These are phyloP conservation scores for Diaporthe sp. DNA, from an alignment of 2,329 filamentous ascomycete genomes.

Conservation along the genomic window DNA sequence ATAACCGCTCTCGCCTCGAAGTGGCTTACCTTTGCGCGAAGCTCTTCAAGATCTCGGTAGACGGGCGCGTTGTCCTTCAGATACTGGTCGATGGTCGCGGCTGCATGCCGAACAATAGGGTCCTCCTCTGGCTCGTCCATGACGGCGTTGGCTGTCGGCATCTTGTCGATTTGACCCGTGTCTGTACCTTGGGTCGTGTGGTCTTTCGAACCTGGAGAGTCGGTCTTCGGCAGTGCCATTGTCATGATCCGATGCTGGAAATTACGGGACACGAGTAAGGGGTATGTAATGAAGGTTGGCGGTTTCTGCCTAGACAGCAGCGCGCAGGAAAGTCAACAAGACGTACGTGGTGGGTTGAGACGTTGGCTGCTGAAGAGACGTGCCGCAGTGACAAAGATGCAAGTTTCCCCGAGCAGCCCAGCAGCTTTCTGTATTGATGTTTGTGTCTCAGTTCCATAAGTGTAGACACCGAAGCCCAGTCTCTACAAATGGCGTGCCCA, in stretches of 20 bases:
- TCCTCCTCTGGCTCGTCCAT: background rate
- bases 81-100: background rate
- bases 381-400: background rate
- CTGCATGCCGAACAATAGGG: background rate
- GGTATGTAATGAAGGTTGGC: background rate
- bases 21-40: background rate
- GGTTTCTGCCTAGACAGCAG: background rate
- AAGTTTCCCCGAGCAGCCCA: background rate
- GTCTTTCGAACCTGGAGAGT: too few species aligned
- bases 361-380: background rate
- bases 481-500: too few species aligned
- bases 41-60: background rate
- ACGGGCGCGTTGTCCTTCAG: background rate
- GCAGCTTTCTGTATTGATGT: background rate
- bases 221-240: background rate
- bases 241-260: fast-evolving
- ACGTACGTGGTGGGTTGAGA: background rate
- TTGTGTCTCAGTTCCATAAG: background rate
- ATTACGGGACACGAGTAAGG: fast-evolving
- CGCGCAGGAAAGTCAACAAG: background rate
- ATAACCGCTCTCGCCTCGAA: too few species aligned
- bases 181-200: background rate
- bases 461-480: too few species aligned
- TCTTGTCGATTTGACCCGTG: background rate
- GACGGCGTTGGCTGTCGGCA: background rate